phyloP scores from a whole-genome alignment of 2,329 filamentous ascomycete species.

The Diaporthe caulivora region DNA sequence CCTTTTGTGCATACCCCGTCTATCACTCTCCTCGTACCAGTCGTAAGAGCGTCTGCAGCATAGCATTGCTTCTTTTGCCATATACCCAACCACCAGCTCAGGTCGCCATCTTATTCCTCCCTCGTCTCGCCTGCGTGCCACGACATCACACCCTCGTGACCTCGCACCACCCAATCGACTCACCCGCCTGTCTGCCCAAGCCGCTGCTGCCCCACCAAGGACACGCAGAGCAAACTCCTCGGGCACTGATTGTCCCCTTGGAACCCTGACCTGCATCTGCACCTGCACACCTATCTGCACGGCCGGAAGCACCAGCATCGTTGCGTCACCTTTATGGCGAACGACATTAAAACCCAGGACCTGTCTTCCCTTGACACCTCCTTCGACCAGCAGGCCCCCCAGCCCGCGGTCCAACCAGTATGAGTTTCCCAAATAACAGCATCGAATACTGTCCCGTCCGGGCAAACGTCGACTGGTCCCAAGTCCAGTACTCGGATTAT shows the following conservation, averaged over 20 bases:
- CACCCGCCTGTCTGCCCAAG: conserved; percentile 32
- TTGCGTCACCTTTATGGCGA: conserved; percentile 44
- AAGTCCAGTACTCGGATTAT: conserved; percentile 58
- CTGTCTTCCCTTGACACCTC: conserved; percentile 46
- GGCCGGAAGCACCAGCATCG: conserved; percentile 36
- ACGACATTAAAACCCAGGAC: conserved; percentile 48
- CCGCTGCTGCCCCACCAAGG: conserved; percentile 33
- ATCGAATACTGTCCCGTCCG: conserved; percentile 55
- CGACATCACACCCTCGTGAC: conserved; percentile 39
- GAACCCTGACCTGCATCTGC: conserved; percentile 37
- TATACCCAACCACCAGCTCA: conserved; percentile 35
- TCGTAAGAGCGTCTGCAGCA: conserved; percentile 31
- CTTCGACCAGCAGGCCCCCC: conserved; percentile 43
- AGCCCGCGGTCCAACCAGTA: conserved; percentile 53
- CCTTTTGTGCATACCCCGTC: conserved; percentile 31
- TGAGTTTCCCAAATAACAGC: conserved; percentile 52
- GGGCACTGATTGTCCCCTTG: conserved; percentile 36
- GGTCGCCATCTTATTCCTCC: conserved; percentile 34
- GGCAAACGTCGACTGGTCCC: conserved; percentile 53
- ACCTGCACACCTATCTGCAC: conserved; percentile 39
- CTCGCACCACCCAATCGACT: conserved; percentile 34
- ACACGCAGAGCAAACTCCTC: conserved; percentile 32
- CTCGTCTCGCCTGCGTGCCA: conserved; percentile 35
- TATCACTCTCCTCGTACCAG: neutral
- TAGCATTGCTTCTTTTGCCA: conserved; percentile 33